These are phyloP conservation scores for Citropsis articulata DNA, from an alignment of 345 rosid species.

Conservation along the genomic window DNA sequence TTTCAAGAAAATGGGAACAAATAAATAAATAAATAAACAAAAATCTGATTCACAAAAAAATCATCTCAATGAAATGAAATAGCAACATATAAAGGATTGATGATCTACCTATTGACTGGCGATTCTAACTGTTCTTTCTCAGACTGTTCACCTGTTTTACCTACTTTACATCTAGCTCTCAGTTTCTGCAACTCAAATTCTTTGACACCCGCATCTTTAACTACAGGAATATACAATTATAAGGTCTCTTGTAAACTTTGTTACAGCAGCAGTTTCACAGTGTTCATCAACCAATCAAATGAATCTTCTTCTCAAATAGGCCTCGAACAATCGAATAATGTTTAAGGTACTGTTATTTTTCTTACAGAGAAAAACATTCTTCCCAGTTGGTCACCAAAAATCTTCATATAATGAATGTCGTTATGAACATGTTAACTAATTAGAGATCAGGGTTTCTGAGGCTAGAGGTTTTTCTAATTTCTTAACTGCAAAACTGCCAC, in stretches of 20 bases:
- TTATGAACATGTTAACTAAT: constrained; percentile 11
- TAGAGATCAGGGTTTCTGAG: constrained; percentile 4
- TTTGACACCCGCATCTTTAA: too few species aligned
- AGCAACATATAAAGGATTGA: background rate
- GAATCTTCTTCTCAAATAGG: background rate
- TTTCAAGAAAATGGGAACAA: background rate
- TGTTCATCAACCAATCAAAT: background rate
- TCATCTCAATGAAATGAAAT: background rate
- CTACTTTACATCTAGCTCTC: constrained; percentile 21
- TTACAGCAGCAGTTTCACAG: background rate
- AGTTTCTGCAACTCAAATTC: background rate
- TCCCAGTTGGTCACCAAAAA: background rate
- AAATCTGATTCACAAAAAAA: background rate
- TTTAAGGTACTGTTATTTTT: background rate
- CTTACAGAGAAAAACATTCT: background rate
- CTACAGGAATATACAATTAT: background rate
- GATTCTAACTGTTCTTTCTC: constrained; percentile 5
- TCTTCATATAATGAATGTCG: background rate
- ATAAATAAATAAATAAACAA: background rate
- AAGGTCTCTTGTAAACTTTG: background rate
- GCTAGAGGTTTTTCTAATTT: constrained; percentile 28
- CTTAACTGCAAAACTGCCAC: constrained; percentile 32
- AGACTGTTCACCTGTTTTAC: constrained; percentile 38
- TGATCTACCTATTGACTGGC: constrained; percentile 1
- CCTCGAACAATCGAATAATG: background rate